Conservation (phyloP, 805 yeast genomes). For the Saccharomycopsis lassenensis region DNA sequence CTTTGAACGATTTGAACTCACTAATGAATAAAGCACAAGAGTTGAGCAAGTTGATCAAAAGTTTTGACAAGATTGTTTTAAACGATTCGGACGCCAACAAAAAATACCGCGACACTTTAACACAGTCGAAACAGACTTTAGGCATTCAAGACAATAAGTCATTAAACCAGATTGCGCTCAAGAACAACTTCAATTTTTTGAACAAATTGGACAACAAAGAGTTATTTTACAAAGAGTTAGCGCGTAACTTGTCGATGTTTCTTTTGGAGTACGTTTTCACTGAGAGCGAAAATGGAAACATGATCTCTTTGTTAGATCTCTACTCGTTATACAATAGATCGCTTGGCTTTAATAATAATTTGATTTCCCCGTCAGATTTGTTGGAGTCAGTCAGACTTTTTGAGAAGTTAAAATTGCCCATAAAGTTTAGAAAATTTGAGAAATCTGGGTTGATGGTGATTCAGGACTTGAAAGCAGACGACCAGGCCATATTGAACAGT, state of each 20-base stretch:
- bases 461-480: slow-evolving; percentile 27
- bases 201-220: slow-evolving; percentile 14
- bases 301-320: slow-evolving; percentile 50
- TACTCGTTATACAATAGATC: slow-evolving; percentile 55
- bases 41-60: slow-evolving; percentile 42
- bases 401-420: slow-evolving; percentile 46
- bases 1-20: slow-evolving; percentile 67
- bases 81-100: slow-evolving; percentile 19
- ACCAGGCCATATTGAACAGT: slow-evolving; percentile 27
- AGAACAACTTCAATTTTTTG: slow-evolving; percentile 18
- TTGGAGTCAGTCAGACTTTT: slow-evolving; percentile 48
- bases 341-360: slow-evolving; percentile 51
- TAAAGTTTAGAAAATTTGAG: slow-evolving; percentile 31
- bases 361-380: slow-evolving; percentile 63
- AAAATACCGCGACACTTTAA: slow-evolving; percentile 27
- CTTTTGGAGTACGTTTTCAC: slow-evolving; percentile 13
- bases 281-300: slow-evolving; percentile 11
- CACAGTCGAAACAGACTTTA: slow-evolving; percentile 24
- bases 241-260: slow-evolving; percentile 15
- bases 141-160: slow-evolving; percentile 19
- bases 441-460: slow-evolving; percentile 31
- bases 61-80: slow-evolving; percentile 23
- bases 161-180: slow-evolving; percentile 15
- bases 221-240: slow-evolving; percentile 16
- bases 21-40: slow-evolving; percentile 73